A percentile compares a stretch with the other conserved stretches of the same genome.
Evolutionary conservation across 495 filamentous ascomycete species (phyloP).

Genomic region (Copromyces sp.): DNA sequence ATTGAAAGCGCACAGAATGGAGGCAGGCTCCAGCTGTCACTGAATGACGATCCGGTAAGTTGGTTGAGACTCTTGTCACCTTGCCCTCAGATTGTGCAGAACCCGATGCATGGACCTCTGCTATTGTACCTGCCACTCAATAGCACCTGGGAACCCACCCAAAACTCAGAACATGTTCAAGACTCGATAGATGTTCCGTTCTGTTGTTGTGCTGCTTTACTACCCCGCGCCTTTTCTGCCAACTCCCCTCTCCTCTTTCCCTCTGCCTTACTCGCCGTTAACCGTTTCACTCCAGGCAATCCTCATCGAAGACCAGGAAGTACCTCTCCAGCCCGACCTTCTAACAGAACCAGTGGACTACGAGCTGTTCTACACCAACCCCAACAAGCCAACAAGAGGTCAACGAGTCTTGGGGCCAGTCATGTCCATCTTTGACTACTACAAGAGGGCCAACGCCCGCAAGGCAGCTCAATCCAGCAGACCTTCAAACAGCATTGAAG

Average conservation of each 20-base stretch:
- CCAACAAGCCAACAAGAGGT: slow-evolving; percentile 18
- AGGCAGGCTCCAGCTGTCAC: slow-evolving; percentile 46
- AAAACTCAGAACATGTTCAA: neutral
- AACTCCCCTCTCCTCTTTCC: neutral
- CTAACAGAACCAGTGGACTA: slow-evolving; percentile 25
- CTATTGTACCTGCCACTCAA: slow-evolving; percentile 5
- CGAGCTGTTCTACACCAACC: slow-evolving; percentile 34
- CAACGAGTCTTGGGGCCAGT: slow-evolving; percentile 29
- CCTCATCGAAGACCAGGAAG: slow-evolving; percentile 26
- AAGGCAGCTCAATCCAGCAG: neutral
- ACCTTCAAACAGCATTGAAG: neutral
- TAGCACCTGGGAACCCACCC: neutral
- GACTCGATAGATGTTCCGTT: neutral
- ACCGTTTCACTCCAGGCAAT: slow-evolving; percentile 24
- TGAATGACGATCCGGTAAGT: slow-evolving; percentile 49
- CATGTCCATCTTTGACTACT: slow-evolving; percentile 31
- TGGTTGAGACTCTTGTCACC: slow-evolving; percentile 7
- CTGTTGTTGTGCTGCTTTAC: neutral
- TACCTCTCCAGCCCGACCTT: slow-evolving; percentile 6
- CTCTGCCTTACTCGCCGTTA: slow-evolving; percentile 1
- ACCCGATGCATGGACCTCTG: neutral
- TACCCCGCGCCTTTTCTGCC: neutral
- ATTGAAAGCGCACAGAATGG: slow-evolving; percentile 55
- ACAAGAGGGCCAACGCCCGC: slow-evolving; percentile 26
- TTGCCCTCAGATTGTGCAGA: neutral